Base-by-base conservation (phyloP, 129 eudicot species). In the Centrapalus pauciflorus region DNA sequence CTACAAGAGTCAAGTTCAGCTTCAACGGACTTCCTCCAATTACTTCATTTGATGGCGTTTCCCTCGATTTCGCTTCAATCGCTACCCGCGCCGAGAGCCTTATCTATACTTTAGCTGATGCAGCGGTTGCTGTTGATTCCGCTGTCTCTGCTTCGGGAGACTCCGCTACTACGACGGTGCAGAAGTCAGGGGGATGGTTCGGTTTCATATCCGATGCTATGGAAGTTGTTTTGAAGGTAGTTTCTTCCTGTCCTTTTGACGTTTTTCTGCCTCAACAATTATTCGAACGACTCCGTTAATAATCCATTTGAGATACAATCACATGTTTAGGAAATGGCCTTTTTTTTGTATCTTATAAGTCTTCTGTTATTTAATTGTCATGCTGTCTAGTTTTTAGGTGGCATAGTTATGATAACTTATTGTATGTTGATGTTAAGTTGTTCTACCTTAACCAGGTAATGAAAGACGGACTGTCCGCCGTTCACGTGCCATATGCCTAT, bases 191-290 rank as follows among this genome's bases (percentile, higher is more conserved):
- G 0, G 97, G 99, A 2, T 94, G 99, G 99, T 94, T 94, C 48
- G 97, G 85, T 2, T 94, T 94, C 67, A 94, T 94, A 13, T 89
- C 99, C 2, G 99, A 94, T 24, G 97, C 93, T 59, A 89, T 94
- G 99, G 99, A 94, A 82, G 88, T 86, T 50, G 99, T 94, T n/a
- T 69, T 89, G 56, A 94, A 94, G 95, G 99, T 89, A 33, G 66
- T 16, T 64, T 5, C 7, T 10, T 41, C 25, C 19, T 7, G 0
- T 17, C 4, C 1, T 10, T 35, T 40, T 12, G 1, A 14, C 10
- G 32, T 12, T 40, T 35, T 4, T 29, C 55, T 27, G 19, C 29
- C 4, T 4, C 28, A 64, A 64, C 14, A 16, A 12, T 33, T 20
- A 30, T 23, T 66, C 9, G 34, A 14, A 20, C 51, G 50, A 34